Conservation (phyloP, 208 protist genomes). For the Trypanosoma congolense region DNA sequence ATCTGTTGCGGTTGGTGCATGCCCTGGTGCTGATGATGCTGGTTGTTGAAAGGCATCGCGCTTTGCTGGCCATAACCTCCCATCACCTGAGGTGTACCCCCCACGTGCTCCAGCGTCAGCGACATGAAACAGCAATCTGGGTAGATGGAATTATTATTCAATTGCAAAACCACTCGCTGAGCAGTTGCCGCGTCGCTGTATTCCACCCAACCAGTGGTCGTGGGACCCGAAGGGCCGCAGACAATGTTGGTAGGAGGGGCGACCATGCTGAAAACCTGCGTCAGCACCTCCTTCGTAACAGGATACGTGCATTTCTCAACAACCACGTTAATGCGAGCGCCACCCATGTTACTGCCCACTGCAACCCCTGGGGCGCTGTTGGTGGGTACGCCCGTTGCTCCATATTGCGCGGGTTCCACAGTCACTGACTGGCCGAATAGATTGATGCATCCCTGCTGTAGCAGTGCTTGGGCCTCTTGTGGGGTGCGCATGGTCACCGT, state of each 20-base stretch:
- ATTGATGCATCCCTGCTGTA: conserved; percentile 60
- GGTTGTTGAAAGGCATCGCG: conserved; percentile 14
- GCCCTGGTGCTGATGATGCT: conserved; percentile 7
- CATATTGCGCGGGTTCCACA: conserved; percentile 41
- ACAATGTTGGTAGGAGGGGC: conserved; percentile 45
- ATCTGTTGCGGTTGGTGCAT: conserved; percentile 3
- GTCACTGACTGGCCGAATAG: conserved; percentile 60
- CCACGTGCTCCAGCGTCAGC: conserved; percentile 25
- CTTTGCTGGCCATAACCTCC: conserved; percentile 10
- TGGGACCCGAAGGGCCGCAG: conserved; percentile 58
- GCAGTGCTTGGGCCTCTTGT: conserved; percentile 62
- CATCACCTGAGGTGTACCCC: conserved; percentile 3
- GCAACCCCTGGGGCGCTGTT: background rate
- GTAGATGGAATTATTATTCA: conserved; percentile 83
- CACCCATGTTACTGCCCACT: conserved; percentile 10
- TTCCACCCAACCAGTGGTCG: conserved; percentile 67
- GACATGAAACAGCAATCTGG: conserved; percentile 78
- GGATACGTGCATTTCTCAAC: conserved; percentile 83
- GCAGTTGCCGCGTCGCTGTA: conserved; percentile 54
- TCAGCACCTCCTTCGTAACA: conserved; percentile 71
- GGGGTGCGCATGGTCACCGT: conserved; percentile 70
- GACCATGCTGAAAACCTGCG: conserved; percentile 78
- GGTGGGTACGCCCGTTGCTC: conserved; percentile 8
- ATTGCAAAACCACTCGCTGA: conserved; percentile 48
- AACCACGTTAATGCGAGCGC: conserved; percentile 51